Percentiles rank a stretch among this genome's conserved stretches.
phyloP scores from a whole-genome alignment of 441 rosid genomes.

The Gossypium aridum region DNA sequence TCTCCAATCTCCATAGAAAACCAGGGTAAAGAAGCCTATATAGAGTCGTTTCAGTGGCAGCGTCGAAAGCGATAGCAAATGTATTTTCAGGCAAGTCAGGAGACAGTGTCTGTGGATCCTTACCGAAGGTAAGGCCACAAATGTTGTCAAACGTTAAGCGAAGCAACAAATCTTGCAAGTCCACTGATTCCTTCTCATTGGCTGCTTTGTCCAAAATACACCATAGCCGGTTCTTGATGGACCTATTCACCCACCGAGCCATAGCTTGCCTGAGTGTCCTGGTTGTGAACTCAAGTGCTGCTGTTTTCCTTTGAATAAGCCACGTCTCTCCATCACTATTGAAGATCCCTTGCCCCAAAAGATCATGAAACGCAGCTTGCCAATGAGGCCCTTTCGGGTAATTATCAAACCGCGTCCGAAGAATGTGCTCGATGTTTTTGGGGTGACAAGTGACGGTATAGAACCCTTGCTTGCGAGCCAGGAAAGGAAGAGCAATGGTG shows the following conservation, averaged over 20 bases:
- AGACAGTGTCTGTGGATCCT: conserved; percentile 90
- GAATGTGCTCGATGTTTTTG: conserved; percentile 79
- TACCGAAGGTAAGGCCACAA: conserved; percentile 89
- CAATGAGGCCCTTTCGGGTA: conserved; percentile 88
- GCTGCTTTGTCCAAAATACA: conserved; percentile 53
- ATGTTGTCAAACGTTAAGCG: conserved; percentile 89
- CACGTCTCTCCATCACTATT: conserved; percentile 93
- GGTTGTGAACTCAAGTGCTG: conserved; percentile 90
- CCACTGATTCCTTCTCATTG: conserved; percentile 38
- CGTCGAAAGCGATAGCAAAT: conserved; percentile 67
- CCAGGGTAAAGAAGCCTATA: conserved; percentile 85
- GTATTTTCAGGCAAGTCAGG: conserved; percentile 72
- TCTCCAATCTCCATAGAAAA: conserved; percentile 68
- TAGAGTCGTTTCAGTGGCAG: conserved; percentile 79
- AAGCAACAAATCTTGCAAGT: conserved; percentile 78
- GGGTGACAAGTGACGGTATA: conserved; percentile 93
- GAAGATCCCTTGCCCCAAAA: conserved; percentile 85
- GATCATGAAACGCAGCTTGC: conserved; percentile 85
- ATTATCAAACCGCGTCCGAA: conserved; percentile 78
- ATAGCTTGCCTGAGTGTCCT: conserved; percentile 85
- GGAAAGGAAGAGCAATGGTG: conserved; percentile 66
- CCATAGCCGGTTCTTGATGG: conserved; percentile 79
- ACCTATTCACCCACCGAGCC: conserved; percentile 89
- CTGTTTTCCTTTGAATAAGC: conserved; percentile 90
- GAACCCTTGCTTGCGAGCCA: conserved; percentile 72